phyloP scores from a whole-genome alignment of 768 basidiomycete species.

The Mycena venus region DNA sequence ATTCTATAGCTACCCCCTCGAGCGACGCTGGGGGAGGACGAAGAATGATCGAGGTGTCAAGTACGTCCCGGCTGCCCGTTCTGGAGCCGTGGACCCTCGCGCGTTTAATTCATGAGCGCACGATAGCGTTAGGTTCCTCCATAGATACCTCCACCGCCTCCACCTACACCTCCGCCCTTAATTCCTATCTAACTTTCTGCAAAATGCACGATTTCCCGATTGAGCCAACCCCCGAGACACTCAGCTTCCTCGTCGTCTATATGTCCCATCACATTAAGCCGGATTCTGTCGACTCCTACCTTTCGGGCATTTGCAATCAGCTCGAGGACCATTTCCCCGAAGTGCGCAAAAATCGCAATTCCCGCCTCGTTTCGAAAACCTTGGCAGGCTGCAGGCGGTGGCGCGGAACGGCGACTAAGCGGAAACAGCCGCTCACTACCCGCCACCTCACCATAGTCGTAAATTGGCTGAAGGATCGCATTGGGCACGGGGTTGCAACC shows the following conservation, averaged over 20 bases:
- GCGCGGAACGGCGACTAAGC: neutral
- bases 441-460: neutral
- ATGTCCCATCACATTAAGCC: too few species aligned
- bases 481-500: too few species aligned
- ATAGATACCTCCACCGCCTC: neutral
- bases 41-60: too few species aligned
- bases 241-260: slow-evolving; percentile 49
- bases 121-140: neutral
- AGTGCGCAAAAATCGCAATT: too few species aligned
- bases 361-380: slow-evolving; percentile 39
- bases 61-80: too few species aligned
- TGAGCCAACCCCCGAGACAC: slow-evolving; percentile 47
- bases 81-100: neutral
- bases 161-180: slow-evolving; percentile 45
- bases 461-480: too few species aligned
- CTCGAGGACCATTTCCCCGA: slow-evolving; percentile 49
- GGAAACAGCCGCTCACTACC: neutral
- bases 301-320: slow-evolving; percentile 53
- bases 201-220: slow-evolving; percentile 39
- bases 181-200: slow-evolving; percentile 50
- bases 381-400: neutral
- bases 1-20: too few species aligned
- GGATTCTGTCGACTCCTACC: slow-evolving; percentile 47
- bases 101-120: neutral
- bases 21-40: too few species aligned